Conservation (phyloP, 73 alveolate genomes). For the Paramecium pentaurelia region DNA sequence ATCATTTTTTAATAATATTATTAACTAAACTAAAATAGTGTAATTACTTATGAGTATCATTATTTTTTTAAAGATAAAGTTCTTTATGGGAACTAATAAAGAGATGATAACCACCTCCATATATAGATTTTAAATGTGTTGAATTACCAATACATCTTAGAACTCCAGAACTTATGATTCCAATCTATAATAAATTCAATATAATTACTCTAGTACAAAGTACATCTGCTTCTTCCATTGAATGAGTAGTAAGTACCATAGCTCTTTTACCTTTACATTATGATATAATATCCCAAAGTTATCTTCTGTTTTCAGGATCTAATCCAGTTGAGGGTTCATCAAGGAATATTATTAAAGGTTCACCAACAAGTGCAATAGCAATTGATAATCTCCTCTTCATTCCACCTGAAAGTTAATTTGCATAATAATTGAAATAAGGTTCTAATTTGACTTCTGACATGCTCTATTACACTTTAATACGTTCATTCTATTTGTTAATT, state of each 20-base stretch:
- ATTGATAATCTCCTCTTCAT: constrained; percentile 96
- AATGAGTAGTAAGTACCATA: constrained; percentile 96
- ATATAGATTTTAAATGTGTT: constrained; percentile 42
- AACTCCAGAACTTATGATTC: constrained; percentile 56
- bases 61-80: neutral
- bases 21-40: neutral
- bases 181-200: constrained; percentile 52
- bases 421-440: constrained; percentile 77
- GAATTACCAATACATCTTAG: constrained; percentile 57
- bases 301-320: constrained; percentile 96
- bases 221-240: constrained; percentile 99
- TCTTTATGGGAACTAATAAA: constrained; percentile 60
- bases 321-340: constrained; percentile 99
- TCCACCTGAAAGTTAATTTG: constrained; percentile 92
- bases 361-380: constrained; percentile 90
- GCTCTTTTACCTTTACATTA: constrained; percentile 86
- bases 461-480: constrained; percentile 69
- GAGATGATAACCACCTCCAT: constrained; percentile 69
- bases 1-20: neutral
- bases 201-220: constrained; percentile 80
- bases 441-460: constrained; percentile 91
- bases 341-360: constrained; percentile 87
- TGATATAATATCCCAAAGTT: constrained; percentile 91
- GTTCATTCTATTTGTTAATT: constrained; percentile 72
- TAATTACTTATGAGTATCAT: neutral